Percentiles rank a stretch among this genome's conserved stretches.
phyloP scores from a whole-genome alignment of 1,284 basidiomycete genomes.

The Cystobasidium slooffiae region DNA sequence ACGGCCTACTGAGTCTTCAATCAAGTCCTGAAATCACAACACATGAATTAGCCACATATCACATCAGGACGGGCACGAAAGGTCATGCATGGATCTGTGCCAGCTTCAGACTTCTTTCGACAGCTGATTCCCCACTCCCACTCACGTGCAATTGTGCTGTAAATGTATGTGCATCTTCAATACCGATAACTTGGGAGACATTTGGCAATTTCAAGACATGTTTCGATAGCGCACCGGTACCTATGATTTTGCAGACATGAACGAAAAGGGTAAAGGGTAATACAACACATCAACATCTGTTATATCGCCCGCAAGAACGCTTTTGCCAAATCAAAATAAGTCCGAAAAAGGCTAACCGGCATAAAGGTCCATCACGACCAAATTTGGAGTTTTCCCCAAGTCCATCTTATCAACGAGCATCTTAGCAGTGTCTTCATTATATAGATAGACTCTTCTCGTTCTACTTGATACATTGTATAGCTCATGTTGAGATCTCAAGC shows the following conservation, averaged over 20 bases:
- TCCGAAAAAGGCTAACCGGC: conserved; percentile 25
- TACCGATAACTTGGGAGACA: conserved; percentile 31
- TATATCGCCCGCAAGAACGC: background rate
- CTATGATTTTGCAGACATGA: conserved; percentile 4
- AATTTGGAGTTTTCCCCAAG: conserved; percentile 11
- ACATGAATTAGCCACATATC: background rate
- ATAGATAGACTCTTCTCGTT: conserved; percentile 4
- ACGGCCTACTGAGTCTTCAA: conserved; percentile 29
- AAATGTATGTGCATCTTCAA: conserved; percentile 13
- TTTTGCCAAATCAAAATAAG: background rate
- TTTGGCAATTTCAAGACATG: conserved; percentile 34
- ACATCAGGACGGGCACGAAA: no score
- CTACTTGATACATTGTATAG: conserved; percentile 25
- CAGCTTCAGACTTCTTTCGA: background rate
- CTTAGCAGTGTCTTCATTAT: conserved; percentile 18
- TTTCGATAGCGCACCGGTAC: conserved; percentile 34
- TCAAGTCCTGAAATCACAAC: background rate
- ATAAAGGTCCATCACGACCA: conserved; percentile 41
- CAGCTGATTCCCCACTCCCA: background rate
- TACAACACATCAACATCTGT: background rate
- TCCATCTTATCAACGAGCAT: conserved; percentile 30
- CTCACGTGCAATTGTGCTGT: conserved; percentile 13
- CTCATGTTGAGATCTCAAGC: conserved; percentile 8
- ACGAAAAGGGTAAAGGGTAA: background rate
- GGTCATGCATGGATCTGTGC: no score